A percentile compares a stretch with the other conserved stretches of the same genome.
Conservation (phyloP, 2,329 filamentous ascomycete species). For the Clarireedia monteithiana region DNA sequence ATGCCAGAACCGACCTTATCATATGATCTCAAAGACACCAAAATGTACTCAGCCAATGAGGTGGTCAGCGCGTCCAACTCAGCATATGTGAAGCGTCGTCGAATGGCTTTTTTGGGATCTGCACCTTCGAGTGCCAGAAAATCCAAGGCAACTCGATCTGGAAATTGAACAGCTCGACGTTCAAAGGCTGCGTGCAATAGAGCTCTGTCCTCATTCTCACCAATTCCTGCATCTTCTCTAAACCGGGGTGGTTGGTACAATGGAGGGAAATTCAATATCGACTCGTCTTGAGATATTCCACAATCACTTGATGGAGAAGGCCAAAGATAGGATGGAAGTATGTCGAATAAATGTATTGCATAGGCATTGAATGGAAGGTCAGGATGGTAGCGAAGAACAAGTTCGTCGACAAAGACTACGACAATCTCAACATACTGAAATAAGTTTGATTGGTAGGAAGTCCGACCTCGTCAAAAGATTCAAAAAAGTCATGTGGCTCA, state of each 20-base stretch:
- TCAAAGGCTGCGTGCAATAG: conserved; percentile 1
- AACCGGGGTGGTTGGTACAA: not conserved
- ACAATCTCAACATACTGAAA: not conserved
- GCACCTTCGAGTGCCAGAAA: not conserved
- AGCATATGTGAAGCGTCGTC: not conserved
- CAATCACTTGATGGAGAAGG: not conserved
- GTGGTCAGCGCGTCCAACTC: not conserved
- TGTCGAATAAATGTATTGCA: not conserved
- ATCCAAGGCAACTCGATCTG: conserved; percentile 1
- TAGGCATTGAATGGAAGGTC: not conserved
- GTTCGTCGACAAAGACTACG: not conserved
- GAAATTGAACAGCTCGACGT: not conserved
- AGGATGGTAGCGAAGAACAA: not conserved
- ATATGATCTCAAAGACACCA: not conserved
- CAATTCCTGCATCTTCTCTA: not conserved
- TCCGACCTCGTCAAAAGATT: not conserved
- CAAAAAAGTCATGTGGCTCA: not conserved
- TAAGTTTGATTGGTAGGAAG: too few relatives aligned
- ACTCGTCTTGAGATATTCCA: not conserved
- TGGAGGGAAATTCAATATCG: not conserved
- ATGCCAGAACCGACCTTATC: not conserved
- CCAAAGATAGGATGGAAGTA: not conserved
- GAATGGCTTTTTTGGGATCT: not conserved
- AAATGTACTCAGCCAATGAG: not conserved
- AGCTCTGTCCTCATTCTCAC: not conserved